phyloP scores from a whole-genome alignment of 257 asterid species.

The Nemophila menziesii region DNA sequence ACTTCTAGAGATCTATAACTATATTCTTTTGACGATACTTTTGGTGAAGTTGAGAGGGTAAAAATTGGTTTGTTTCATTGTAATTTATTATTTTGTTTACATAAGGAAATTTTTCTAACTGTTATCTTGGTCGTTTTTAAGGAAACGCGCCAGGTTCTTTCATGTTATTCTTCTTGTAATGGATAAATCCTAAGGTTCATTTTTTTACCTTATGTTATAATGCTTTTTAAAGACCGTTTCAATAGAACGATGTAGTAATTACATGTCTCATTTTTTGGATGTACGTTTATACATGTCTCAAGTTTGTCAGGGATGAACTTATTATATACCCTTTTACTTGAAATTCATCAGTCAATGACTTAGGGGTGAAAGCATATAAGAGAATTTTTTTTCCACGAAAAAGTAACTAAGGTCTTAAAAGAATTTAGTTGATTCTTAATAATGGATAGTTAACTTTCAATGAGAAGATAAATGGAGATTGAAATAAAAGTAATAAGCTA shows the following conservation, averaged over 20 bases:
- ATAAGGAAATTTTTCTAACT: constrained; percentile 24
- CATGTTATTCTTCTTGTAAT: constrained; percentile 18
- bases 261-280: neutral
- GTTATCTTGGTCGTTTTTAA: constrained; percentile 36
- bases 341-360: too few species aligned
- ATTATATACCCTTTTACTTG: too few species aligned
- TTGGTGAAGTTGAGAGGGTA: constrained; percentile 18
- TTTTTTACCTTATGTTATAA: neutral
- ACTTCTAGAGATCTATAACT: constrained; percentile 29
- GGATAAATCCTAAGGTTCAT: constrained; percentile 7
- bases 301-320: too few species aligned
- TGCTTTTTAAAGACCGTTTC: neutral
- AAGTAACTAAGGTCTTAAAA: too few species aligned
- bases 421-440: too few species aligned
- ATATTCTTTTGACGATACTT: constrained; percentile 38
- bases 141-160: constrained; percentile 20
- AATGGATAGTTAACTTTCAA: too few species aligned
- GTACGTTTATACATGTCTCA: too few species aligned
- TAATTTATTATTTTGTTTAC: constrained; percentile 39
- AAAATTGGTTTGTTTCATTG: constrained; percentile 26
- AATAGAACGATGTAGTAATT: neutral
- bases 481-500: too few species aligned
- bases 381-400: too few species aligned
- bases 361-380: too few species aligned
- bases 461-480: too few species aligned